phyloP scores from a whole-genome alignment of 1,284 basidiomycete genomes.

The Mycosarcoma mackinlayi region DNA sequence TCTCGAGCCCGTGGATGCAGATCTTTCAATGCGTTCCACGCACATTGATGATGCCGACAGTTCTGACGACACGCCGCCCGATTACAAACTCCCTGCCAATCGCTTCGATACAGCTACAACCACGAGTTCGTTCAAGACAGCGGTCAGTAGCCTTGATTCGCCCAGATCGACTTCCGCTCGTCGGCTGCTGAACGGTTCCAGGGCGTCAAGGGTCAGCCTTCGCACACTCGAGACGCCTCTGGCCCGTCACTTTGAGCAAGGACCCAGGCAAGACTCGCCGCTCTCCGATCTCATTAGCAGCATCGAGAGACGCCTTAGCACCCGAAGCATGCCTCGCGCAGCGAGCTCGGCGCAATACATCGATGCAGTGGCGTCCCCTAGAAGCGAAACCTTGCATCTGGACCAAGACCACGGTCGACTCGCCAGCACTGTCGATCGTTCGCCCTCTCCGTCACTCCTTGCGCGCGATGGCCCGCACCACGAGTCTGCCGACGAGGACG shows the following conservation, averaged over 20 bases:
- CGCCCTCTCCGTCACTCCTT: conserved; percentile 18
- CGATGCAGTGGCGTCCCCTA: conserved; percentile 31
- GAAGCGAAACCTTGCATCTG: conserved; percentile 30
- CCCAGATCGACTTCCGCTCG: conserved; percentile 21
- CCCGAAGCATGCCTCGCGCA: conserved; percentile 25
- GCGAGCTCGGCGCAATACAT: conserved; percentile 26
- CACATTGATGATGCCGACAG: conserved; percentile 34
- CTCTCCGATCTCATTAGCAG: conserved; percentile 48
- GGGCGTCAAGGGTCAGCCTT: conserved; percentile 34
- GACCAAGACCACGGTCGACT: conserved; percentile 1
- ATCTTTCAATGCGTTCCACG: conserved; percentile 21
- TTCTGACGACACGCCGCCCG: conserved; percentile 34
- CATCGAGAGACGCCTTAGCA: conserved; percentile 35
- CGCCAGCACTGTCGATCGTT: conserved; percentile 22
- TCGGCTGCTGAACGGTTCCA: conserved; percentile 15
- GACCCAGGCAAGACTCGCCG: conserved; percentile 31
- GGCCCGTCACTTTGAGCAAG: conserved; percentile 43
- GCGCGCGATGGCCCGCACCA: conserved; percentile 8
- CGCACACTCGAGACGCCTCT: conserved; percentile 37
- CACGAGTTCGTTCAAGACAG: conserved; percentile 39
- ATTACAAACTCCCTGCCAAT: conserved; percentile 26
- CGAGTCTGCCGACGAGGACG: conserved; percentile 20
- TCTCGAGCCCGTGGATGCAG: conserved; percentile 30
- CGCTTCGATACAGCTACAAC: conserved; percentile 44
- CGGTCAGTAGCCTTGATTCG: conserved; percentile 34